Evolutionary conservation across 2,329 filamentous ascomycete species (phyloP).

Genomic region (Scedosporium boydii): DNA sequence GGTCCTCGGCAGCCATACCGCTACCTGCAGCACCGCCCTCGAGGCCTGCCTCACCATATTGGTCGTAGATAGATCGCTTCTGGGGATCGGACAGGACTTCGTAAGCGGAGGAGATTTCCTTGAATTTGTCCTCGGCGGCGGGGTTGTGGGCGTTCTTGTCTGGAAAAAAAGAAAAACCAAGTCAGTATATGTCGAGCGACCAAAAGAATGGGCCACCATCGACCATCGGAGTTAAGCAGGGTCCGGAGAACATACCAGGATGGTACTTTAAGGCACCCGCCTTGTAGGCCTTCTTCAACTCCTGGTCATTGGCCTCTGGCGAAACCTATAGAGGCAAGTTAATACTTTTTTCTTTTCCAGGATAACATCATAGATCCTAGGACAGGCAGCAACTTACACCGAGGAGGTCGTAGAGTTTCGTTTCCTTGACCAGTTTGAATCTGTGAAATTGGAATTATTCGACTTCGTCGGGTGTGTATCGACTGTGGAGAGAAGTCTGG

Average conservation of each 20-base stretch:
- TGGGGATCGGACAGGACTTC: conserved; percentile 87
- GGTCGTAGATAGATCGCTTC: conserved; percentile 88
- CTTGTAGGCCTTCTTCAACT: conserved; percentile 88
- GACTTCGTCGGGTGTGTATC: background rate
- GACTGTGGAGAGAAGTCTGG: background rate
- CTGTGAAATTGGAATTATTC: background rate
- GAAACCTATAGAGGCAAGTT: conserved; percentile 47
- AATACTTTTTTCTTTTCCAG: background rate
- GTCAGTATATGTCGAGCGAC: too few relatives aligned
- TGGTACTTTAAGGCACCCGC: conserved; percentile 75
- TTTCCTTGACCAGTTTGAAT: conserved; percentile 63
- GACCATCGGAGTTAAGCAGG: background rate
- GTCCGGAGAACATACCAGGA: conserved; percentile 51
- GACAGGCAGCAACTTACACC: conserved; percentile 46
- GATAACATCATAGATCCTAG: background rate
- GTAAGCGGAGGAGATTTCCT: conserved; percentile 92
- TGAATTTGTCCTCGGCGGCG: conserved; percentile 93
- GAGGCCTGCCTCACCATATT: conserved; percentile 94
- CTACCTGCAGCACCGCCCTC: conserved; percentile 73
- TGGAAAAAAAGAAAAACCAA: conserved; percentile 26
- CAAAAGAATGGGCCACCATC: background rate
- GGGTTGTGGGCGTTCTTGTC: conserved; percentile 97
- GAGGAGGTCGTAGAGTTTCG: conserved; percentile 68
- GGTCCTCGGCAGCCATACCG: conserved; percentile 91
- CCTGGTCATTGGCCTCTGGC: conserved; percentile 69